Percentiles rank a stretch among this genome's conserved stretches.
These are phyloP conservation scores for Pyrenophora seminiperda DNA, from an alignment of 2,329 filamentous ascomycete genomes.

Conservation along the genomic window DNA sequence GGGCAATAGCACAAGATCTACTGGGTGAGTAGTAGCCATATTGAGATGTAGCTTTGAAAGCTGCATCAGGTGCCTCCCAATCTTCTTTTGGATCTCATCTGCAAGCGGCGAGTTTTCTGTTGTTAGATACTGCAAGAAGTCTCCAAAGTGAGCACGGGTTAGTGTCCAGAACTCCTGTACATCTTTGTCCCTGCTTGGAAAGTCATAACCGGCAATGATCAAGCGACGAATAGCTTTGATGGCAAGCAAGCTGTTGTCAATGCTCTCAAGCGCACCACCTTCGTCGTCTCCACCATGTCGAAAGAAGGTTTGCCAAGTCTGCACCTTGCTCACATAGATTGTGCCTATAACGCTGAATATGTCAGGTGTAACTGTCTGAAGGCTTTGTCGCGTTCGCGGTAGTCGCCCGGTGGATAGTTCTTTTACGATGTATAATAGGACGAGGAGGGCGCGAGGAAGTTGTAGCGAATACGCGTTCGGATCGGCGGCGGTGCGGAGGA, in stretches of 20 bases:
- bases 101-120: slow-evolving; percentile 60
- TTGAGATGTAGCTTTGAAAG: slow-evolving; percentile 90
- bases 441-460: slow-evolving; percentile 73
- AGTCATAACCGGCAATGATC: slow-evolving; percentile 79
- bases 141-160: slow-evolving; percentile 74
- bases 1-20: slow-evolving; percentile 81
- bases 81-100: slow-evolving; percentile 59
- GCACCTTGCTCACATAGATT: slow-evolving; percentile 77
- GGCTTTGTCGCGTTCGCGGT: slow-evolving; percentile 71
- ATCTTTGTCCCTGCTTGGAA: slow-evolving; percentile 76
- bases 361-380: slow-evolving; percentile 81
- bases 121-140: slow-evolving; percentile 69
- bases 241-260: slow-evolving; percentile 77
- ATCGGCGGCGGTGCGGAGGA: slow-evolving; percentile 63
- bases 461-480: slow-evolving; percentile 65
- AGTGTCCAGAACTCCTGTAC: slow-evolving; percentile 81
- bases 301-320: slow-evolving; percentile 69
- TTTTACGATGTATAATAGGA: slow-evolving; percentile 86
- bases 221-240: slow-evolving; percentile 82
- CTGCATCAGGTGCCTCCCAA: slow-evolving; percentile 88
- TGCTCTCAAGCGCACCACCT: slow-evolving; percentile 63
- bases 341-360: slow-evolving; percentile 78
- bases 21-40: slow-evolving; percentile 79
- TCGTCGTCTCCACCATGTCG: slow-evolving; percentile 63
- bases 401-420: slow-evolving; percentile 83